A percentile compares a stretch with the other conserved stretches of the same genome.
phyloP scores from a whole-genome alignment of 345 rosid species.

The Eucalyptus brandiana region DNA sequence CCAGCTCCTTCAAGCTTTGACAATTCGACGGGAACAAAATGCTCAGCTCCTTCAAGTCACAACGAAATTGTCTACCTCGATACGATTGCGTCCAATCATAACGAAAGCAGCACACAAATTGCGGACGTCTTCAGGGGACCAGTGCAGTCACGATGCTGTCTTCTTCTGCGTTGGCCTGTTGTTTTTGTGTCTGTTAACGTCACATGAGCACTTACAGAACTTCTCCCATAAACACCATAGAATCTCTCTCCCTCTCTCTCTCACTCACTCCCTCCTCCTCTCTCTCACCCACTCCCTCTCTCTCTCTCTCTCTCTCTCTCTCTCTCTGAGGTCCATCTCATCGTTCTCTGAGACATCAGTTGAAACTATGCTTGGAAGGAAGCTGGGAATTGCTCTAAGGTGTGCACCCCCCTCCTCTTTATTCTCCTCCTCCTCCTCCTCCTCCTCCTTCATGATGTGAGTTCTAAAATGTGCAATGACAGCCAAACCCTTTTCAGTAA shows the following conservation, averaged over 20 bases:
- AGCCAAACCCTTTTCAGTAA: background rate
- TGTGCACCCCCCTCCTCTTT: background rate
- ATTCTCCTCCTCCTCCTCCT: background rate
- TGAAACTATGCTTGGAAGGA: background rate
- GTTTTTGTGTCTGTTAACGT: background rate
- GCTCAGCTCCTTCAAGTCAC: background rate
- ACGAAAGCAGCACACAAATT: background rate
- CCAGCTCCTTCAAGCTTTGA: background rate
- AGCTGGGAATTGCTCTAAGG: background rate
- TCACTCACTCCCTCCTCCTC: background rate
- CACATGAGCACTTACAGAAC: background rate
- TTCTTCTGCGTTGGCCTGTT: background rate
- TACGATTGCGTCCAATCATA: background rate
- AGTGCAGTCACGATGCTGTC: background rate
- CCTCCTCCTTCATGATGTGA: background rate
- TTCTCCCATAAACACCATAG: background rate
- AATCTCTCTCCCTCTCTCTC: background rate
- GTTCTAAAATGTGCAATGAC: background rate
- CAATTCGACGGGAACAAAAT: background rate
- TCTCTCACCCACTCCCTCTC: background rate
- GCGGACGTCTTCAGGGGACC: background rate
- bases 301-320: background rate
- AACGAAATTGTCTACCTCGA: background rate
- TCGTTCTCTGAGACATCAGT: background rate
- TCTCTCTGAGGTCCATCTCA: background rate